Evolutionary conservation across 192 early-diverging fungal species (phyloP), one percentile per base, ranked within the genome.

Genomic region (Coemansia asiatica): DNA sequence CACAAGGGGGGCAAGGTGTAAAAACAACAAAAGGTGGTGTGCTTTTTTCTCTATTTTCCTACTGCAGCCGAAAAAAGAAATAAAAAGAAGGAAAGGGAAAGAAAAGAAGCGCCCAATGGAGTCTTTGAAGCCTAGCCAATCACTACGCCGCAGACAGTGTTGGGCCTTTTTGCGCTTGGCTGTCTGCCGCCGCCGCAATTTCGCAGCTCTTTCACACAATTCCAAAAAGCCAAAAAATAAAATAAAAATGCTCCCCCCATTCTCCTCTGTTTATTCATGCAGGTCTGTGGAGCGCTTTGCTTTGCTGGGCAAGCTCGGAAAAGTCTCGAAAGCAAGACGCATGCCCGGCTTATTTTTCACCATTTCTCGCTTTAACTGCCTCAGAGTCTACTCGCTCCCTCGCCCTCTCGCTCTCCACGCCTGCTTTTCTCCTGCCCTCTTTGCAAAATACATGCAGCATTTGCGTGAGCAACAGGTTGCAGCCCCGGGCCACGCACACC

Each of bases 111-210:
- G 50, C 22, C 50, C 50, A 53, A 0, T 53, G 22, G 50, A 26
- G 6, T 48, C 4, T 21, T 48, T 48, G 47, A 4, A 4, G 47
- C 47, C 25, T 53, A 8, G 50, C 50, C 50, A 53, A 26, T 53
- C 25, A 22, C 50, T 12, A 22, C 50, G 40, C 0, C 16, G 40
- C 40, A 44, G 40, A 13, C 40, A 44, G 40, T 15, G 40, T 44
- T 44, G 40, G 40, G 40, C 40, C 40, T 16, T 44, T n/a, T 44
- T 44, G 40, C 50, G 50, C 50, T 53, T 53, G 50, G 50, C 50
- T 26, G 50, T 22, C 50, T 53, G 50, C 50, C 50, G 50, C 50
- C 50, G 50, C 50, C 50, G 40, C 40, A 44, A 44, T 44, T 44
- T 44, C 40, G 40, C 40, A 44, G 40, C 40, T 44, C 40, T 44